These are phyloP conservation scores for Pseudogymnoascus sp. DNA, from an alignment of 2,329 filamentous ascomycete species.

Conservation along the genomic window DNA sequence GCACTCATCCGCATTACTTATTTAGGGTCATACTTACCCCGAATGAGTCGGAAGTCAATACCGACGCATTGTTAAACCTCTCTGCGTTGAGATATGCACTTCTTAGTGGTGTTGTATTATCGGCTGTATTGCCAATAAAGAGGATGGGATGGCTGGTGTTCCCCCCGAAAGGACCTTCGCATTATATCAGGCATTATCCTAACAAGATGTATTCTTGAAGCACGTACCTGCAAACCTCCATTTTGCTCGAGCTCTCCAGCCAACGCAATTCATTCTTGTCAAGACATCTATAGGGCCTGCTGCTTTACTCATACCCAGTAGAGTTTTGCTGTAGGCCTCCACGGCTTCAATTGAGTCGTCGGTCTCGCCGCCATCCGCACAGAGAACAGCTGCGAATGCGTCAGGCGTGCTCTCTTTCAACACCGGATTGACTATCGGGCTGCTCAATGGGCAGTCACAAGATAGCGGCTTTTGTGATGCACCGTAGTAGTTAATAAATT, in stretches of 20 bases:
- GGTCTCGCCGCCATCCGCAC: conserved; percentile 21
- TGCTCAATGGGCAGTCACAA: conserved; percentile 11
- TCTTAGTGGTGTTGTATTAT: conserved; percentile 30
- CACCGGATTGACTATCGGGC: conserved; percentile 16
- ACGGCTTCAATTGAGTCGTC: conserved; percentile 21
- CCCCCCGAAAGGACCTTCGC: conserved; percentile 26
- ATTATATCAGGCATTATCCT: neutral
- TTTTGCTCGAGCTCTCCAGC: conserved; percentile 27
- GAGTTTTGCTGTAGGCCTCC: conserved; percentile 17
- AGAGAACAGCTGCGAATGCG: conserved; percentile 23
- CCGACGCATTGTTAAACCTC: conserved; percentile 37
- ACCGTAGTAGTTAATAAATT: conserved; percentile 31
- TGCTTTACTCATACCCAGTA: conserved; percentile 31
- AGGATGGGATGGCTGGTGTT: conserved; percentile 31
- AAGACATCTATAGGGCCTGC: conserved; percentile 38
- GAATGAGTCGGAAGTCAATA: conserved; percentile 43
- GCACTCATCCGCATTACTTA: neutral
- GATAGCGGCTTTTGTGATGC: conserved; percentile 20
- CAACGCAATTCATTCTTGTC: conserved; percentile 30
- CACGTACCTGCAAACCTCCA: conserved; percentile 21
- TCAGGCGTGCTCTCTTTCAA: conserved; percentile 25
- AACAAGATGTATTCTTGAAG: neutral
- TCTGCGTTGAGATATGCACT: conserved; percentile 27
- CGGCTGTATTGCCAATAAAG: conserved; percentile 31
- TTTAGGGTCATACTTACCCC: conserved; percentile 33